phyloP scores from a whole-genome alignment of 2,329 filamentous ascomycete genomes.

The Cylindrodendrum hubeiense region DNA sequence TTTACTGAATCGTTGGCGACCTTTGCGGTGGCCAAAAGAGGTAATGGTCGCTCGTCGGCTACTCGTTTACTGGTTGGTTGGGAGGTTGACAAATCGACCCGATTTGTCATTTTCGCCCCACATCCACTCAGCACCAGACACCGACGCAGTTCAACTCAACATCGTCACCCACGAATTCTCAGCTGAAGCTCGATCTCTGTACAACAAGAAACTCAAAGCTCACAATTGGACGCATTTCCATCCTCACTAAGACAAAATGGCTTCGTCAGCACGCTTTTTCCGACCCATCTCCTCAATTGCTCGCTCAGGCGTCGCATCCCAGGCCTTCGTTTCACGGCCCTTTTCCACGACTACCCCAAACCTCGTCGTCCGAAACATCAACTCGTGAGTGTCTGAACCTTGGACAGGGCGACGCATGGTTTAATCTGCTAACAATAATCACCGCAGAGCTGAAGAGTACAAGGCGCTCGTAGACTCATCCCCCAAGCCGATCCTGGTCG shows the following conservation, averaged over 20 bases:
- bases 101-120: neutral
- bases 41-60: neutral
- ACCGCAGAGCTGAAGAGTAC: conserved; percentile 69
- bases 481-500: conserved; percentile 78
- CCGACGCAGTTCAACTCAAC: neutral
- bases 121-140: neutral
- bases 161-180: neutral
- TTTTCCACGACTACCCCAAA: conserved; percentile 55
- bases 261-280: conserved; percentile 30
- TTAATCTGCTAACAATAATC: conserved; percentile 4
- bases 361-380: conserved; percentile 60
- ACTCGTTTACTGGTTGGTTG: neutral
- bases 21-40: neutral
- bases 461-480: conserved; percentile 61
- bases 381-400: conserved; percentile 46
- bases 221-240: neutral
- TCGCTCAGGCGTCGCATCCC: conserved; percentile 30
- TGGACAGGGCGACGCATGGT: neutral
- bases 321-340: conserved; percentile 31
- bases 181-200: neutral
- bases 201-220: conserved; percentile 1
- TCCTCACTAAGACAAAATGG: conserved; percentile 30
- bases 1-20: neutral
- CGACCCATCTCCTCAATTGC: conserved; percentile 36
- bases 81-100: neutral